Conservation (phyloP, 2,329 filamentous ascomycete genomes). For the Aspergillus pseudoviridinutans region DNA sequence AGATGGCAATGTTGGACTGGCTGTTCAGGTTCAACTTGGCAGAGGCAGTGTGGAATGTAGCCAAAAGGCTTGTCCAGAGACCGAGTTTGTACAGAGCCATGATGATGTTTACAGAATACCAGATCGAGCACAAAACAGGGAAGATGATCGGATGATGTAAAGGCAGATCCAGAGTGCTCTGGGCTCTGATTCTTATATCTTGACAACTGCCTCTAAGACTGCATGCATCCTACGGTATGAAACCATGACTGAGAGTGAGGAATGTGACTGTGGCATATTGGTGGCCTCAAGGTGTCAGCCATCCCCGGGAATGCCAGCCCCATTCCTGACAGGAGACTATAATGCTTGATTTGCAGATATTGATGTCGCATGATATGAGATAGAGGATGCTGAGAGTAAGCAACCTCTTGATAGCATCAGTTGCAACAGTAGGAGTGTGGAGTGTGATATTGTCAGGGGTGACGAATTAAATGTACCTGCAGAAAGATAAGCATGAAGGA, state of each 20-base stretch:
- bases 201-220: neutral
- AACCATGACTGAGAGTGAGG: neutral
- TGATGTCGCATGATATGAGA: neutral
- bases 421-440: neutral
- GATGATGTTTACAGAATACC: conserved; percentile 17
- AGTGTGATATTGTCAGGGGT: neutral
- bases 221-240: too few species aligned
- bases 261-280: neutral
- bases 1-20: neutral
- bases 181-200: neutral
- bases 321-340: neutral
- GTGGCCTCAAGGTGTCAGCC: neutral
- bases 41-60: neutral
- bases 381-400: neutral
- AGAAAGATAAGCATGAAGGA: neutral
- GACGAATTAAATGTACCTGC: neutral
- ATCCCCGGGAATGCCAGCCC: neutral
- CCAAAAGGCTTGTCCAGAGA: neutral
- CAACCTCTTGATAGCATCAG: neutral
- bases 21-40: neutral
- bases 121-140: neutral
- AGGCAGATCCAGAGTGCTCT: too few species aligned
- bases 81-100: neutral
- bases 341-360: neutral
- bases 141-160: neutral